phyloP scores from a whole-genome alignment of 331 rosid species.

The Quercus tomentella region DNA sequence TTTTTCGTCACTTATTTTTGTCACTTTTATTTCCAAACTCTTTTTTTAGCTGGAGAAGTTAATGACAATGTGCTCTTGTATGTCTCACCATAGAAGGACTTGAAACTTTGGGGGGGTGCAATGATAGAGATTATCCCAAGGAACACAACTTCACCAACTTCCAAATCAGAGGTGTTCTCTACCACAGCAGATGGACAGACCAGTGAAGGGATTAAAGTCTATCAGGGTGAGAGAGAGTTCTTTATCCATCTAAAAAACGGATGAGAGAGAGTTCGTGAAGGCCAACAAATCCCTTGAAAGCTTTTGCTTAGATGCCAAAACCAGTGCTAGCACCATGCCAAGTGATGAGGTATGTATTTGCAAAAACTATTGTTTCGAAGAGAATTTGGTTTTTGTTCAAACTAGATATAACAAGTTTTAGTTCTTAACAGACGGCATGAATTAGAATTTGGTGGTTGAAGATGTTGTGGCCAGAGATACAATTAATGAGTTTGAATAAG shows the following conservation, averaged over 20 bases:
- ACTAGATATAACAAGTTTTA: not conserved
- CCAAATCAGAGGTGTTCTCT: conserved; percentile 60
- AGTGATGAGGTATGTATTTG: conserved; percentile 43
- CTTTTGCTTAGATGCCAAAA: conserved; percentile 19
- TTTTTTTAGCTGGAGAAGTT: conserved; percentile 55
- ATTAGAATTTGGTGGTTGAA: not conserved
- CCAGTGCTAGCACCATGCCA: conserved; percentile 71
- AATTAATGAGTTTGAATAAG: not conserved
- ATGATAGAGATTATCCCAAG: conserved; percentile 55
- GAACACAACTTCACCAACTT: conserved; percentile 60
- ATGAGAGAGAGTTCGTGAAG: no score
- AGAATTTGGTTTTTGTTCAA: not conserved
- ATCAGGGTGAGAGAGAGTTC: conserved; percentile 38
- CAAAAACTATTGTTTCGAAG: not conserved
- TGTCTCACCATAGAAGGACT: conserved; percentile 58
- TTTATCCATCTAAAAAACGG: no score
- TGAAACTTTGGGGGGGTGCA: conserved; percentile 57
- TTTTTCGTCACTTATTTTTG: not conserved
- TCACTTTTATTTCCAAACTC: conserved; percentile 28
- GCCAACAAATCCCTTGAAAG: no score
- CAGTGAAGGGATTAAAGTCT: conserved; percentile 56
- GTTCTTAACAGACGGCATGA: not conserved
- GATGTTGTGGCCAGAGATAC: not conserved
- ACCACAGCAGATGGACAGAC: conserved; percentile 63
- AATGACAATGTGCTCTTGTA: conserved; percentile 60